phyloP scores from a whole-genome alignment of 202 grass and related monocot species.

The Zoysia matrella region DNA sequence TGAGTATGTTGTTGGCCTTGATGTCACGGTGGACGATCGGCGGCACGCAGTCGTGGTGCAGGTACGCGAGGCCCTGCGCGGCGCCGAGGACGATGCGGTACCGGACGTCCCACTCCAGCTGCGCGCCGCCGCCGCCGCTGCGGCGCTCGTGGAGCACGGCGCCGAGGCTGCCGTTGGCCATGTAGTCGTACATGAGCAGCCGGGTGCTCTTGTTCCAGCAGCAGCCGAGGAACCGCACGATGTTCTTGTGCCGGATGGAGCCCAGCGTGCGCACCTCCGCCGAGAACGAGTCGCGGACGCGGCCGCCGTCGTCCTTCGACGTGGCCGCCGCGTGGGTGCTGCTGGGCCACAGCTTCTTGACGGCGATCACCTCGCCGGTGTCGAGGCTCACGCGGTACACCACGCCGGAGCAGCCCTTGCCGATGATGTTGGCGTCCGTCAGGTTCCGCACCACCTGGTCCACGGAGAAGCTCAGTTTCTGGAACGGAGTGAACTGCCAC shows the following conservation, averaged over 20 bases:
- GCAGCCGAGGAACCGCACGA: constrained; percentile 88
- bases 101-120: constrained; percentile 91
- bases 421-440: constrained; percentile 85
- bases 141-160: constrained; percentile 82
- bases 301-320: constrained; percentile 47
- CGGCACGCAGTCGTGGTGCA: too few relatives aligned
- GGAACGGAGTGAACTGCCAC: too few relatives aligned
- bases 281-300: constrained; percentile 90
- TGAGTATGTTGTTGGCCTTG: constrained; percentile 97
- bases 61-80: too few relatives aligned
- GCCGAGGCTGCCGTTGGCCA: constrained; percentile 95
- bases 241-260: constrained; percentile 97
- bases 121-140: constrained; percentile 48
- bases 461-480: too few relatives aligned
- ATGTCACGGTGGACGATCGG: constrained; percentile 57
- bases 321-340: constrained; percentile 14
- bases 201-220: constrained; percentile 96
- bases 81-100: constrained; percentile 48
- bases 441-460: constrained; percentile 86
- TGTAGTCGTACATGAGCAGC: constrained; percentile 98
- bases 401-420: constrained; percentile 90
- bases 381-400: constrained; percentile 45
- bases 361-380: constrained; percentile 87
- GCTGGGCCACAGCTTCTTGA: constrained; percentile 88
- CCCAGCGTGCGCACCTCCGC: constrained; percentile 91